Evolutionary conservation across 2,329 filamentous ascomycete species (phyloP).

Genomic region (Pseudopyrenochaeta lycopersici): DNA sequence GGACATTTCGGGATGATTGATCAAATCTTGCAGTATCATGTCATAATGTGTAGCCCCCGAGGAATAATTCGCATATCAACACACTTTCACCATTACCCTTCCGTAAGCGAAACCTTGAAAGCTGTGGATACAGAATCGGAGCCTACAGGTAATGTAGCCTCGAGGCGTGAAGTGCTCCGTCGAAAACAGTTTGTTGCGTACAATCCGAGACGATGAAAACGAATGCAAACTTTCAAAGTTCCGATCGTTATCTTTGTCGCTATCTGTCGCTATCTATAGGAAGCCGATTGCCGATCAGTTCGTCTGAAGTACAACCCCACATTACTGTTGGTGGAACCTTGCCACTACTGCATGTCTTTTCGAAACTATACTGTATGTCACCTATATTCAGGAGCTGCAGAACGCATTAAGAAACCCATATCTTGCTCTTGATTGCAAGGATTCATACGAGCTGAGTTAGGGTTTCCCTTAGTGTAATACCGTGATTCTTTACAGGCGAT

Average conservation of each 20-base stretch:
- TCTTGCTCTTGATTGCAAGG: slow-evolving; percentile 3
- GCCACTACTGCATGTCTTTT: slow-evolving; percentile 32
- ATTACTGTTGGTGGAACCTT: slow-evolving; percentile 19
- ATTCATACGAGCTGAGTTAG: slow-evolving; percentile 1
- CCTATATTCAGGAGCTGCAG: slow-evolving; percentile 8
- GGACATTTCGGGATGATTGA: no score
- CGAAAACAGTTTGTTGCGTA: no score
- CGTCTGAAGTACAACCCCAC: slow-evolving; percentile 22
- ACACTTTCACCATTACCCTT: no score
- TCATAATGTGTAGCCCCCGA: no score
- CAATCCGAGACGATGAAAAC: neutral
- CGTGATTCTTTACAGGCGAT: slow-evolving; percentile 1
- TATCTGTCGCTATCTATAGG: neutral
- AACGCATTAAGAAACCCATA: slow-evolving; percentile 14
- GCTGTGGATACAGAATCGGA: no score
- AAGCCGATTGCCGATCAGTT: slow-evolving; percentile 14
- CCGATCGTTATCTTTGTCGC: slow-evolving; percentile 17
- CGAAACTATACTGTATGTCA: slow-evolving; percentile 2
- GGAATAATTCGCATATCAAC: no score
- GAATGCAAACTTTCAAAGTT: neutral
- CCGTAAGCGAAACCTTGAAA: no score
- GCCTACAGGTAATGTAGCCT: no score
- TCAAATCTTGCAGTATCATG: no score
- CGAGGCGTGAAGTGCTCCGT: no score
- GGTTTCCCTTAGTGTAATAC: slow-evolving; percentile 26